Evolutionary conservation across 2,329 filamentous ascomycete species (phyloP).

Genomic region (Penicillium brevicompactum): DNA sequence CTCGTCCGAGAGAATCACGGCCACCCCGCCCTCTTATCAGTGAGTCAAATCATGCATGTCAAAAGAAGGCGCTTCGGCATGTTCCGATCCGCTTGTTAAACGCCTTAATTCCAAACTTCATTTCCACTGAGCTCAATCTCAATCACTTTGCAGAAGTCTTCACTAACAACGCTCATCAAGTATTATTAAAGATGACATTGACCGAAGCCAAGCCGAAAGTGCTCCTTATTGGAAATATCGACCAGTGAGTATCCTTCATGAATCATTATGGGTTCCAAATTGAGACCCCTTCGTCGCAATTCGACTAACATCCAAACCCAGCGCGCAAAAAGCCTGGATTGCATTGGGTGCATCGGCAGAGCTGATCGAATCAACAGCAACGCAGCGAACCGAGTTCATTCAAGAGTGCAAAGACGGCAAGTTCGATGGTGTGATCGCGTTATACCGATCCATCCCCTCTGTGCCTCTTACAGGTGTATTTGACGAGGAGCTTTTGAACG

Average conservation of each 20-base stretch:
- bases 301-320: slow-evolving; percentile 16
- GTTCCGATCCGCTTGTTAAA: not conserved
- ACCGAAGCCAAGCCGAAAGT: slow-evolving; percentile 55
- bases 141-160: not conserved
- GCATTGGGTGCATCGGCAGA: slow-evolving; percentile 64
- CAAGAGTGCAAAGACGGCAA: slow-evolving; percentile 66
- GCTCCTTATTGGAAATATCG: slow-evolving; percentile 64
- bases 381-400: slow-evolving; percentile 67
- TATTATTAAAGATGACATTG: slow-evolving; percentile 22
- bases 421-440: slow-evolving; percentile 65
- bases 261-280: too few species aligned
- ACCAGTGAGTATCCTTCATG: slow-evolving; percentile 55
- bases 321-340: slow-evolving; percentile 66
- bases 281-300: not conserved
- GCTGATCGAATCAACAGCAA: slow-evolving; percentile 64
- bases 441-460: slow-evolving; percentile 72
- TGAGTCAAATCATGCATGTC: slow-evolving; percentile 12
- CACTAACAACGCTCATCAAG: too few species aligned
- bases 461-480: slow-evolving; percentile 66
- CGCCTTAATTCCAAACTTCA: not conserved
- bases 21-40: slow-evolving; percentile 6
- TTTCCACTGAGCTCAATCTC: not conserved
- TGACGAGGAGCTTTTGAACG: slow-evolving; percentile 69
- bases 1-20: not conserved
- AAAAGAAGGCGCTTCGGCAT: slow-evolving; percentile 7